These are phyloP conservation scores for Pestalotiopsis sp. DNA, from an alignment of 2,329 filamentous ascomycete genomes.

Conservation along the genomic window DNA sequence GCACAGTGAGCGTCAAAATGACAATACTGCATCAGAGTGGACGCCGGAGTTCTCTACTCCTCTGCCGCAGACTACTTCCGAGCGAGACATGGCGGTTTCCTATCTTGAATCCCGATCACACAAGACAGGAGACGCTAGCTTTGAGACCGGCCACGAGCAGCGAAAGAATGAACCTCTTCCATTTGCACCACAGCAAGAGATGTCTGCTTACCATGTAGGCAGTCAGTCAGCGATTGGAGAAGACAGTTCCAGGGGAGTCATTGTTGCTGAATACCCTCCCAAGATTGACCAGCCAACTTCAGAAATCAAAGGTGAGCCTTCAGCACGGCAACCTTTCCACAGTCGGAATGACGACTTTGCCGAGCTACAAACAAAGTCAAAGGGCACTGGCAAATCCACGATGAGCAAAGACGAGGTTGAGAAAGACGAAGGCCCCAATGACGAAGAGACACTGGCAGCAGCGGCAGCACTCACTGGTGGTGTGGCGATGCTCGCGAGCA, in stretches of 20 bases:
- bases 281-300: constrained; percentile 14
- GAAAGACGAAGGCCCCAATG: constrained; percentile 13
- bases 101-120: constrained; percentile 20
- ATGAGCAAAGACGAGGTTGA: constrained; percentile 14
- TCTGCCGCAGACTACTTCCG: background rate
- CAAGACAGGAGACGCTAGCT: background rate
- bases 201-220: constrained; percentile 22
- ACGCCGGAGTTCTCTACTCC: background rate
- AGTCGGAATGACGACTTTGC: constrained; percentile 27
- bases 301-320: constrained; percentile 6
- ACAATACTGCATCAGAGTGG: background rate
- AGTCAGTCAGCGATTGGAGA: background rate
- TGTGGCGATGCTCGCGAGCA: constrained; percentile 37
- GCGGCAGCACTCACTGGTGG: constrained; percentile 29
- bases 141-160: background rate
- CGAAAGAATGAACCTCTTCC: constrained; percentile 12
- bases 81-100: constrained; percentile 12
- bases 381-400: constrained; percentile 5
- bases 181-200: constrained; percentile 20
- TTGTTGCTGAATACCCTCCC: background rate
- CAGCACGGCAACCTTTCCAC: constrained; percentile 16
- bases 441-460: constrained; percentile 22
- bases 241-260: background rate
- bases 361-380: constrained; percentile 18
- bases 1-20: background rate